Percentiles rank a stretch among this genome's conserved stretches.
Evolutionary conservation across 2,329 filamentous ascomycete species (phyloP).

Genomic region (Pyricularia pennisetigena): DNA sequence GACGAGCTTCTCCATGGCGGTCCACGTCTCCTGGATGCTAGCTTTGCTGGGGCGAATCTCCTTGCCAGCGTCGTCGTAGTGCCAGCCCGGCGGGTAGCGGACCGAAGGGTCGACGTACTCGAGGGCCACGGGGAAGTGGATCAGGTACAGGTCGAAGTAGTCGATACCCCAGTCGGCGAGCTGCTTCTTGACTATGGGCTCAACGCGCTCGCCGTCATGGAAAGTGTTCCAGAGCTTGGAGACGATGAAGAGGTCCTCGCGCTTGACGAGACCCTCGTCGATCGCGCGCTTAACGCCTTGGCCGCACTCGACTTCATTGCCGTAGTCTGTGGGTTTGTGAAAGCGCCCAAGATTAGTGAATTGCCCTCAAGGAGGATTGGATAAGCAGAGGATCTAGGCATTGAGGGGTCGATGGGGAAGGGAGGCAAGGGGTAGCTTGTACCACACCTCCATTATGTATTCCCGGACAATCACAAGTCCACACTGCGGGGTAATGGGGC

Average conservation of each 20-base stretch:
- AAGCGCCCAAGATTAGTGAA: background rate
- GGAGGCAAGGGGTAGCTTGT: background rate
- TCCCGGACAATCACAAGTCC: background rate
- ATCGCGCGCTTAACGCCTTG: conserved; percentile 71
- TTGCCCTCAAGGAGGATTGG: too few relatives aligned
- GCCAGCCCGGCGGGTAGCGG: conserved; percentile 74
- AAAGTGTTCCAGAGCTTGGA: conserved; percentile 92
- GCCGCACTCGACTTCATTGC: conserved; percentile 71
- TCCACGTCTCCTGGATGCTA: conserved; percentile 73
- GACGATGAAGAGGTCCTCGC: conserved; percentile 82
- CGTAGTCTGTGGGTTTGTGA: conserved; percentile 52
- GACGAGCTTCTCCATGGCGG: conserved; percentile 67
- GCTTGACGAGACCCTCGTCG: conserved; percentile 70
- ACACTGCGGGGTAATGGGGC: background rate
- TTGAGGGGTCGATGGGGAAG: background rate
- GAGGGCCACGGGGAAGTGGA: conserved; percentile 82
- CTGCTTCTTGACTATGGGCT: conserved; percentile 66
- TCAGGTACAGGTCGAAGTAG: conserved; percentile 83
- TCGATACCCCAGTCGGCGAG: conserved; percentile 75
- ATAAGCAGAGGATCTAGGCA: background rate
- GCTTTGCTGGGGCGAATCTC: conserved; percentile 57
- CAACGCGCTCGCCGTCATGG: conserved; percentile 70
- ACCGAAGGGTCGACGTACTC: conserved; percentile 74
- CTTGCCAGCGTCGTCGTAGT: conserved; percentile 55
- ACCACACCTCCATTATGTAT: background rate